A percentile compares a stretch with the other conserved stretches of the same genome.
Conservation (phyloP, 2,329 filamentous ascomycete genomes). For the Aspergillus texensis region DNA sequence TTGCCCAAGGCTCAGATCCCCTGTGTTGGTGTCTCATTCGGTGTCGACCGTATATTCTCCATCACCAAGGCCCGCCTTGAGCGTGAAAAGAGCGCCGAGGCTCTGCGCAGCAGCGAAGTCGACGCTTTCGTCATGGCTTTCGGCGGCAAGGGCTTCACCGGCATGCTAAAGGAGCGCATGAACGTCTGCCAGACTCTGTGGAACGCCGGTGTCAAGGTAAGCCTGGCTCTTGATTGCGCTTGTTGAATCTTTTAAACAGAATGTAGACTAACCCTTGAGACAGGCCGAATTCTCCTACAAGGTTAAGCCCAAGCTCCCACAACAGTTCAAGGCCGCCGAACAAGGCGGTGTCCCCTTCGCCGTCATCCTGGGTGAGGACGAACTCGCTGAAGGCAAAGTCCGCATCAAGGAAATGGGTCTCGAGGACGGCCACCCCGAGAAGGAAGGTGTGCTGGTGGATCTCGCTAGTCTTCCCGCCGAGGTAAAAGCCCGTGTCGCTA, state of each 20-base stretch:
- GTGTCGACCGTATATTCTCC: slow-evolving; percentile 92
- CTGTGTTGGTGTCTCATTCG: slow-evolving; percentile 90
- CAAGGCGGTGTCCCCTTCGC: slow-evolving; percentile 77
- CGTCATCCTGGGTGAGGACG: slow-evolving; percentile 88
- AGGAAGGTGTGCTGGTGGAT: slow-evolving; percentile 78
- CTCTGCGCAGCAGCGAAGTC: slow-evolving; percentile 70
- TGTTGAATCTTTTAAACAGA: background rate
- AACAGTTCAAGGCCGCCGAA: slow-evolving; percentile 92
- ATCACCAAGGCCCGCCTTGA: slow-evolving; percentile 80
- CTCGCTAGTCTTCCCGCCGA: slow-evolving; percentile 42
- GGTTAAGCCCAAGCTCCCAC: slow-evolving; percentile 82
- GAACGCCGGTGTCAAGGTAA: slow-evolving; percentile 82
- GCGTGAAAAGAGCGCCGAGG: slow-evolving; percentile 56
- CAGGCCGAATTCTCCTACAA: slow-evolving; percentile 86
- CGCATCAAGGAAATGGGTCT: slow-evolving; percentile 86
- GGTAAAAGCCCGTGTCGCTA: slow-evolving; percentile 26
- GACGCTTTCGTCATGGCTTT: slow-evolving; percentile 97
- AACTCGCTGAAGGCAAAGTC: slow-evolving; percentile 79
- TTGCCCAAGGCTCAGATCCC: slow-evolving; percentile 81
- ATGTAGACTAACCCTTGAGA: slow-evolving; percentile 23
- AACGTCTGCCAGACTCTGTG: slow-evolving; percentile 74
- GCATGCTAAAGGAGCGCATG: slow-evolving; percentile 82
- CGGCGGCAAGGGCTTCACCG: slow-evolving; percentile 80
- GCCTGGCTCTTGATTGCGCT: slow-evolving; percentile 12
- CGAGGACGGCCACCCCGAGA: slow-evolving; percentile 81